These are phyloP conservation scores for Mycena filopes DNA, from an alignment of 768 basidiomycete genomes.

Conservation along the genomic window DNA sequence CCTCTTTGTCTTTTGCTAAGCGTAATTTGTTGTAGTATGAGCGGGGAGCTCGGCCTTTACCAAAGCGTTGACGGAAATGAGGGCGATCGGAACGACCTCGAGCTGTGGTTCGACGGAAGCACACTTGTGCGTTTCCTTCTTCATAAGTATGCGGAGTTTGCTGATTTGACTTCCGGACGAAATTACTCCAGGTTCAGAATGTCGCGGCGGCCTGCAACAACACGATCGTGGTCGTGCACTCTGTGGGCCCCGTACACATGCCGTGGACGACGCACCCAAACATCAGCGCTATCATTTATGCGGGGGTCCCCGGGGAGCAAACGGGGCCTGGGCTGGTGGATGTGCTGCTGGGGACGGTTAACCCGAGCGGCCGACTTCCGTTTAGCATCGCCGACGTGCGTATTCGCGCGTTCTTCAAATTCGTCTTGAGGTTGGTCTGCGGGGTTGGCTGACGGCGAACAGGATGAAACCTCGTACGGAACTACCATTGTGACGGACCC, in stretches of 20 bases:
- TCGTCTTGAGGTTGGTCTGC: constrained; percentile 47
- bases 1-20: too few species aligned
- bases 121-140: constrained; percentile 47
- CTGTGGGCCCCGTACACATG: constrained; percentile 80
- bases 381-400: constrained; percentile 77
- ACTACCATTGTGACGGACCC: constrained; percentile 54
- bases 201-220: constrained; percentile 79
- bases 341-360: constrained; percentile 79
- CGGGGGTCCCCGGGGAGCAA: constrained; percentile 75
- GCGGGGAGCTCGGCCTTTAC: constrained; percentile 66
- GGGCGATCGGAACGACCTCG: constrained; percentile 69
- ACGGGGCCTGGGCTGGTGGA: constrained; percentile 82
- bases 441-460: not conserved
- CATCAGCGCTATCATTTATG: constrained; percentile 69
- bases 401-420: too few species aligned
- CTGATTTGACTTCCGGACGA: constrained; percentile 52
- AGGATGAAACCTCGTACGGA: constrained; percentile 42
- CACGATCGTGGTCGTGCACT: constrained; percentile 84
- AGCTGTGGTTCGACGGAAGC: constrained; percentile 67
- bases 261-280: constrained; percentile 83
- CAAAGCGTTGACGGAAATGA: constrained; percentile 68
- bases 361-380: constrained; percentile 78
- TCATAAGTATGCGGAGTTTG: constrained; percentile 5
- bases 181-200: constrained; percentile 56
- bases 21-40: constrained; percentile 51